Base-by-base conservation (phyloP, 768 basidiomycete species). In the Candolleomyces efflorescens region DNA sequence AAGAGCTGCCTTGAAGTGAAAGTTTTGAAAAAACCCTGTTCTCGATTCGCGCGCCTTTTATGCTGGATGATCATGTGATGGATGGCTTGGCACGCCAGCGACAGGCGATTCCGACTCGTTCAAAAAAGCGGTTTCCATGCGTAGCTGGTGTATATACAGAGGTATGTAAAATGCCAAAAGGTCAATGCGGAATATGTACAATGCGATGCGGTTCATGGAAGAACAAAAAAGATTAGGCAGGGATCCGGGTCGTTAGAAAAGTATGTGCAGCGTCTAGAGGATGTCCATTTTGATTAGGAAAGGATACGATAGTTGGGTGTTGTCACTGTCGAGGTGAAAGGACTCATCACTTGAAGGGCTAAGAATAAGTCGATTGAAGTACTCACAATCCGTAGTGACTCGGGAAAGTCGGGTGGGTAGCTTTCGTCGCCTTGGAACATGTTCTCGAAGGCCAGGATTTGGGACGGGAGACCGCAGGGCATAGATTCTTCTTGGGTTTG, bases 1-100 rank as follows among this genome's bases (percentile, higher is more conserved):
- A 58, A 67, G 62, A 70, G 69, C 75, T 64, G 74, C 71, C 73
- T 71, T 71, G 73, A 72, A 72, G 73, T 73, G 72, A 65, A 41
- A 13, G 23, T 54, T 38, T 17, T 11, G 63, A 63, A 57, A 64
- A 55, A 63, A 57, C 57, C 57, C 60, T 56, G 63, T 53, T n/a
- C n/a, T n/a, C n/a, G n/a, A n/a, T n/a, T 17, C 36, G 51, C 37
- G 36, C 49, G 13, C 36, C 11, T 53, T 53, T 11, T 53, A n/a
- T 20, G 10, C 18, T 15, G 5, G 2, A 9, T n/a, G 36, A 15
- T 20, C 51, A 53, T 18, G 51, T 53, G 51, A 53, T 38, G 12
- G 3, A 53, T 38, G n/a, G 36, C 51, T 51, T 51, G 49, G 49
- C 49, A 26, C 18, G 38, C 17, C 38, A n/a, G n/a, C 27, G 27